phyloP scores from a whole-genome alignment of 2,329 filamentous ascomycete genomes.

The Claviceps humidiphila region DNA sequence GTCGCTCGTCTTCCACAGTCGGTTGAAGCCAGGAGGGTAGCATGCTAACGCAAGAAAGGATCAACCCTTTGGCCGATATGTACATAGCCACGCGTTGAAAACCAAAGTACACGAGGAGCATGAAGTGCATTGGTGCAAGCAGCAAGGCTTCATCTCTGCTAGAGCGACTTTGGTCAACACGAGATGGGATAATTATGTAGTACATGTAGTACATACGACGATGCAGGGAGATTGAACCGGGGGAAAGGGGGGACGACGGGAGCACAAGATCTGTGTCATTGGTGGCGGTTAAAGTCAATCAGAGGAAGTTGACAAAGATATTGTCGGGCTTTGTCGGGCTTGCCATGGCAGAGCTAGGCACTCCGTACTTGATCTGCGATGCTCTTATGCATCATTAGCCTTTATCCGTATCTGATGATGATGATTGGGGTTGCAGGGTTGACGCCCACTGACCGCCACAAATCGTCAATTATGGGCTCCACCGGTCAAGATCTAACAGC shows the following conservation, averaged over 20 bases:
- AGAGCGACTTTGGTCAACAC: too few species aligned
- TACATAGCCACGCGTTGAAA: too few species aligned
- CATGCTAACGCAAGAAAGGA: too few species aligned
- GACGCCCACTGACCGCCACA: not conserved
- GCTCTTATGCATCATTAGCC: not conserved
- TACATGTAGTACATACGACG: too few species aligned
- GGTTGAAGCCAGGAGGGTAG: too few species aligned
- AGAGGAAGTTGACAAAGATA: not conserved
- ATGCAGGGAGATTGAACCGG: not conserved
- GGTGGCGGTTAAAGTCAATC: not conserved
- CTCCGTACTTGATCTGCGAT: not conserved
- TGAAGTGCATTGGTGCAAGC: too few species aligned
- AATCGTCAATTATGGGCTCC: not conserved
- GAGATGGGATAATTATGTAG: too few species aligned
- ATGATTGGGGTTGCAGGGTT: not conserved
- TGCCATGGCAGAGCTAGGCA: not conserved
- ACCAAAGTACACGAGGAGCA: too few species aligned
- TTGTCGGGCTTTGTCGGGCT: not conserved
- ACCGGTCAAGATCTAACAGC: not conserved
- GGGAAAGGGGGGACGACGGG: not conserved
- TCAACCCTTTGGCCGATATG: too few species aligned
- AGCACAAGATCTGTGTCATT: not conserved
- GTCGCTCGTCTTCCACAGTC: too few species aligned
- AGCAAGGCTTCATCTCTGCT: too few species aligned
- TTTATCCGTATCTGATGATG: not conserved